phyloP scores from a whole-genome alignment of 176 grass and related monocot genomes.

The Cenchrus purpureus region DNA sequence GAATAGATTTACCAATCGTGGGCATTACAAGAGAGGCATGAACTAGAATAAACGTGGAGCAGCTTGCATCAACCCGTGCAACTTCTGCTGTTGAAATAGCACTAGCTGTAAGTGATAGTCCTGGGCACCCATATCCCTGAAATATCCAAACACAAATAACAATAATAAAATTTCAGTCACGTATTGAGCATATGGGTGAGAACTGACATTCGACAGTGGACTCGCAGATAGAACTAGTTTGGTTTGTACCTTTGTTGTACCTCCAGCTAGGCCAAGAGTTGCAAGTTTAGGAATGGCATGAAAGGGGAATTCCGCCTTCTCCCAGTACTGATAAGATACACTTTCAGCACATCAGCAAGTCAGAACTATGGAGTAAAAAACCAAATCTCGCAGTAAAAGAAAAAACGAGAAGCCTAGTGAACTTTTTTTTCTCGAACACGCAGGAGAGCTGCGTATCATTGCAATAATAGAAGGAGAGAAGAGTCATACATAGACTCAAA shows the following conservation, averaged over 20 bases:
- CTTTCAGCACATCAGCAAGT: no score
- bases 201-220: neutral
- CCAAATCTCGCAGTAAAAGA: no score
- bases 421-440: neutral
- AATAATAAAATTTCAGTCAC: neutral
- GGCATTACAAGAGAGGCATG: constrained; percentile 86
- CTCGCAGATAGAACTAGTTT: neutral
- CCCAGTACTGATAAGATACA: constrained; percentile 57
- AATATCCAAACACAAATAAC: neutral
- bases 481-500: no score
- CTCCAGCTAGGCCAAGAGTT: constrained; percentile 59
- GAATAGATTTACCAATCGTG: constrained; percentile 69
- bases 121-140: constrained; percentile 84
- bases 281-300: constrained; percentile 77
- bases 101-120: constrained; percentile 67
- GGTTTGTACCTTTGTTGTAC: constrained; percentile 71
- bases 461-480: no score
- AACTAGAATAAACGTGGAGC: constrained; percentile 87
- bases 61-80: constrained; percentile 92
- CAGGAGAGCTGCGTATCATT: no score
- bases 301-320: constrained; percentile 92
- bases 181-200: neutral
- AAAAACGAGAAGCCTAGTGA: neutral
- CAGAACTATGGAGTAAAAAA: no score
- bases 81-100: constrained; percentile 83